phyloP scores from a whole-genome alignment of 164 flowering plant genomes.

The Brasenia schreberi region DNA sequence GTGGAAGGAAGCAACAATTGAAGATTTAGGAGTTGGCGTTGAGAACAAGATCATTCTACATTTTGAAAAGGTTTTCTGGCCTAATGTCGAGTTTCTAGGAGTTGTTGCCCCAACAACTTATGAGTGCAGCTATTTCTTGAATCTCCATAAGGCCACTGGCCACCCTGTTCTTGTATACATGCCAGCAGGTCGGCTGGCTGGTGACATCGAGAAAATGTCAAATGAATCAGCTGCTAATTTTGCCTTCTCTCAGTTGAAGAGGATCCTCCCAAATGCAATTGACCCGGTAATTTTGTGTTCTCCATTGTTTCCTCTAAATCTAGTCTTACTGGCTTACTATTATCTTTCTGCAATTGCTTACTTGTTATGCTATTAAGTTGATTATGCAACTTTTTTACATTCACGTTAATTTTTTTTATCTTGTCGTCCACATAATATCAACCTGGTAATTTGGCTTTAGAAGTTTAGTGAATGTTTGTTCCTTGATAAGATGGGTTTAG shows the following conservation, averaged over 20 bases:
- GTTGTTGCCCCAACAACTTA: conserved; percentile 77
- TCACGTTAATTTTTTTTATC: neutral
- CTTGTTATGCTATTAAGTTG: no score
- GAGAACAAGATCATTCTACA: conserved; percentile 88
- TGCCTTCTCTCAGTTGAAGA: conserved; percentile 68
- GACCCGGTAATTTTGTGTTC: conserved; percentile 39
- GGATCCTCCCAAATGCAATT: conserved; percentile 79
- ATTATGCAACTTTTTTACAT: neutral
- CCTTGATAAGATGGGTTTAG: neutral
- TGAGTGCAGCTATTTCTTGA: conserved; percentile 86
- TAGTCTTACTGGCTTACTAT: neutral
- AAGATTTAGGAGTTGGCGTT: conserved; percentile 71
- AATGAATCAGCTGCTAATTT: conserved; percentile 88
- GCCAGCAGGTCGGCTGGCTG: conserved; percentile 89
- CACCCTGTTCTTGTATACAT: conserved; percentile 87
- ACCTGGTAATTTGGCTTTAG: neutral
- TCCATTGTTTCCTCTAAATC: neutral
- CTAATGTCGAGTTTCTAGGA: conserved; percentile 93
- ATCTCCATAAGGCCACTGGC: conserved; percentile 95
- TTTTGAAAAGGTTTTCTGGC: conserved; percentile 89
- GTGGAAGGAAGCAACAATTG: conserved; percentile 83
- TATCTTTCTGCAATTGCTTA: neutral
- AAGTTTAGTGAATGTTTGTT: no score
- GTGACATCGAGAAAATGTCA: conserved; percentile 81
- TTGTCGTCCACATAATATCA: neutral